Evolutionary conservation across 2,329 filamentous ascomycete genomes (phyloP).

Genomic region (Cladosporium sp.): DNA sequence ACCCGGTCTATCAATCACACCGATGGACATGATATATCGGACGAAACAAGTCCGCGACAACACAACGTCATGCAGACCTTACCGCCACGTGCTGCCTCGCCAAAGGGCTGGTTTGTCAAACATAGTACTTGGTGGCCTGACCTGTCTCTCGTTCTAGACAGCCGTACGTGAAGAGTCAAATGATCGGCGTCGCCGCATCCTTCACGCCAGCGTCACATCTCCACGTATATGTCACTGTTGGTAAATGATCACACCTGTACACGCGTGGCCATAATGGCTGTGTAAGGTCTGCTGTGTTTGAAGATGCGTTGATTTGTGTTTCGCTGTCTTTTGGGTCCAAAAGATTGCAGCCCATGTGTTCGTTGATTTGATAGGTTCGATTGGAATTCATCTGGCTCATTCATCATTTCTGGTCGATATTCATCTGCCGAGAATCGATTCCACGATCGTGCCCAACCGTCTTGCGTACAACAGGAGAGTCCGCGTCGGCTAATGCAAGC

Average conservation of each 20-base stretch:
- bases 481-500: no score
- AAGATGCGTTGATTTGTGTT: background rate
- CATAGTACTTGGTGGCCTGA: slow-evolving; percentile 4
- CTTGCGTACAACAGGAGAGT: no score
- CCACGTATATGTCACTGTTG: background rate
- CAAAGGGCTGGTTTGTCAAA: background rate
- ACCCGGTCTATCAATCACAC: background rate
- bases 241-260: background rate
- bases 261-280: background rate
- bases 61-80: background rate
- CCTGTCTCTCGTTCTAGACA: background rate
- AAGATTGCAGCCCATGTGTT: background rate
- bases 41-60: background rate
- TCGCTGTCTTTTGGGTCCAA: no score
- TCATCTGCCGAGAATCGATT: no score
- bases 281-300: background rate
- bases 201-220: slow-evolving; percentile 4
- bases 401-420: background rate
- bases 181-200: slow-evolving; percentile 7
- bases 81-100: slow-evolving; percentile 10
- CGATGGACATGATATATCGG: background rate
- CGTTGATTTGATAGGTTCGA: background rate
- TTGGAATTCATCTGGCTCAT: background rate
- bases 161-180: no score
- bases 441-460: no score